Conservation (phyloP, 1,139 yeast species). For the Geotrichum phurueaensis region DNA sequence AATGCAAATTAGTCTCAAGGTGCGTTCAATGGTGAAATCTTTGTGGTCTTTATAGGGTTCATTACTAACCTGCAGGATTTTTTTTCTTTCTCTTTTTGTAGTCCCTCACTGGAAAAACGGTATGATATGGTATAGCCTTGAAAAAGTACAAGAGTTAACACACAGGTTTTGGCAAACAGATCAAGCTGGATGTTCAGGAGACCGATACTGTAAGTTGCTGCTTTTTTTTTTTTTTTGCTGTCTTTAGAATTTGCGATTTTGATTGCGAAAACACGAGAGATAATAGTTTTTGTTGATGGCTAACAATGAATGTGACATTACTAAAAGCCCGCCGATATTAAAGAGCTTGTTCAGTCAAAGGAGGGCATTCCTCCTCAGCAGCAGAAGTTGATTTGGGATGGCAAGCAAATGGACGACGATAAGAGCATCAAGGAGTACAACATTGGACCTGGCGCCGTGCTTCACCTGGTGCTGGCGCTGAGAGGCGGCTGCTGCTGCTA, state of each 20-base stretch:
- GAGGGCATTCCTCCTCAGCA: slow-evolving; percentile 98
- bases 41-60: too few species aligned
- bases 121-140: slow-evolving; percentile 21
- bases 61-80: slow-evolving; percentile 18
- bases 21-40: neutral
- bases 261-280: slow-evolving; percentile 5
- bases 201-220: slow-evolving; percentile 48
- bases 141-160: neutral
- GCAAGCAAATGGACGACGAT: slow-evolving; percentile 83
- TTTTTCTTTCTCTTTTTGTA: slow-evolving; percentile 18
- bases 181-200: slow-evolving; percentile 73
- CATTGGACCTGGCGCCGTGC: slow-evolving; percentile 59
- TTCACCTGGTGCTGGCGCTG: slow-evolving; percentile 82
- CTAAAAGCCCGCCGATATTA: slow-evolving; percentile 58
- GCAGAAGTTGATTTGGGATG: slow-evolving; percentile 84
- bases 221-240: neutral
- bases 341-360: slow-evolving; percentile 90
- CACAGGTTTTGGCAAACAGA: slow-evolving; percentile 35
- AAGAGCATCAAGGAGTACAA: slow-evolving; percentile 64
- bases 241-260: neutral
- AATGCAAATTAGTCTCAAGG: slow-evolving; percentile 19
- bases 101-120: slow-evolving; percentile 51
- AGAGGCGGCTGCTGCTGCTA: slow-evolving; percentile 61
- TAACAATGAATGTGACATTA: slow-evolving; percentile 25
- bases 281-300: slow-evolving; percentile 14